Conservation (phyloP, 257 asterid species). For the Cruciata laevipes region DNA sequence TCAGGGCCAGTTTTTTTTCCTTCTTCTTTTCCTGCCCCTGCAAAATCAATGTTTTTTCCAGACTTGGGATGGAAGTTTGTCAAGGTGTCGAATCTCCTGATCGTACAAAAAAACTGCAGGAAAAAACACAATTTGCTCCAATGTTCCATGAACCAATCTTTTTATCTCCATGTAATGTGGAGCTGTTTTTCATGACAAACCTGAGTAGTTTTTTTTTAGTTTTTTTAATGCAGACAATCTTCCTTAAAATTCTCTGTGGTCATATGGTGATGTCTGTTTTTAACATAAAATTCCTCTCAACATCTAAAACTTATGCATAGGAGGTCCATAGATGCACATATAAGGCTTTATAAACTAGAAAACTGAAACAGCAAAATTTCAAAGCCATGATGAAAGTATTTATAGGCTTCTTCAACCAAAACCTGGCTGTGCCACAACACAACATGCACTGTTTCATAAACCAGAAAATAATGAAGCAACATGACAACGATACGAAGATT, state of each 20-base stretch:
- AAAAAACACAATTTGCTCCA: background rate
- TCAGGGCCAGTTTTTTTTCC: constrained; percentile 11
- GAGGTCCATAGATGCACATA: background rate
- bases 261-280: background rate
- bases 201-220: background rate
- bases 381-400: too few relatives aligned
- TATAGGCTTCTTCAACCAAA: background rate
- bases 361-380: too few relatives aligned
- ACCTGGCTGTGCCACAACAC: too few relatives aligned
- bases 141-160: background rate
- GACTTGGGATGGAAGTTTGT: constrained; percentile 1
- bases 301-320: background rate
- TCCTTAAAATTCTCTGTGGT: constrained; percentile 7
- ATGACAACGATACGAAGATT: too few relatives aligned
- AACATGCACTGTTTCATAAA: too few relatives aligned
- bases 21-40: background rate
- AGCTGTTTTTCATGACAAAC: background rate
- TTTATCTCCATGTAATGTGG: constrained; percentile 7
- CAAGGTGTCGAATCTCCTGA: background rate
- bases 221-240: background rate
- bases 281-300: background rate
- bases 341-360: background rate
- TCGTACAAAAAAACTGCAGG: background rate
- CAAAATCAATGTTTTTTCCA: constrained; percentile 18
- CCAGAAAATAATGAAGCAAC: too few relatives aligned